Evolutionary conservation across 2,329 filamentous ascomycete genomes (phyloP).

Genomic region (Rutstroemia sp.): DNA sequence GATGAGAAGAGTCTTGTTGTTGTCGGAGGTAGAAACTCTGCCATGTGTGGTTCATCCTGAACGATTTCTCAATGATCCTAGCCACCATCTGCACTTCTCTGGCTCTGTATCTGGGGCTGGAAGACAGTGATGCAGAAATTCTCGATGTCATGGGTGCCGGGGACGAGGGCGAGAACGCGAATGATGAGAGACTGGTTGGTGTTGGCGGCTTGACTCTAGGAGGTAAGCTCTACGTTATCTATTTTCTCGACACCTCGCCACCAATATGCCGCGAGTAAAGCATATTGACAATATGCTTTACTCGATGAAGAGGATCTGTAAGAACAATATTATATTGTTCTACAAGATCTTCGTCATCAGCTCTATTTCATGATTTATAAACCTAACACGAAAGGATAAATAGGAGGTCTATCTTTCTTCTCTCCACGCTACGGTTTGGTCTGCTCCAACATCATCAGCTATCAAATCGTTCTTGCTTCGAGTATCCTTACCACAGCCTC

Average conservation of each 20-base stretch:
- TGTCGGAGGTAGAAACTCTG: constrained; percentile 32
- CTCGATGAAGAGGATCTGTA: too few relatives aligned
- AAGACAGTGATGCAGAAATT: constrained; percentile 39
- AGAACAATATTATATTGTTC: too few relatives aligned
- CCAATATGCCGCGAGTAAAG: background rate
- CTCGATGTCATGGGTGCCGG: constrained; percentile 40
- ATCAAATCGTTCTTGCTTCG: constrained; percentile 13
- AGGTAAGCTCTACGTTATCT: constrained; percentile 10
- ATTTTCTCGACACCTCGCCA: background rate
- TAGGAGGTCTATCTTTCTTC: constrained; percentile 18
- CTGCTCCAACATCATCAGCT: constrained; percentile 16
- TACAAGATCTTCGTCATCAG: constrained; percentile 24
- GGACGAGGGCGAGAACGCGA: constrained; percentile 38
- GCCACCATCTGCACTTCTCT: constrained; percentile 66
- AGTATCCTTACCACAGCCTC: constrained; percentile 11
- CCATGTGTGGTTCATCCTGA: constrained; percentile 64
- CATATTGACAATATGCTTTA: too few relatives aligned
- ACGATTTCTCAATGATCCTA: constrained; percentile 56
- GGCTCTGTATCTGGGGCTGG: constrained; percentile 47
- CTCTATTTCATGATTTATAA: constrained; percentile 39
- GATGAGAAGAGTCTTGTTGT: constrained; percentile 29
- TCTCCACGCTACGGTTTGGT: constrained; percentile 14
- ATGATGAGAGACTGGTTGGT: constrained; percentile 25
- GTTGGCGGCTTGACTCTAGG: constrained; percentile 21
- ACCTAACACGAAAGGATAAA: background rate